Conservation (phyloP, 352 stramenopile species). For the Phytophthora crassamura region DNA sequence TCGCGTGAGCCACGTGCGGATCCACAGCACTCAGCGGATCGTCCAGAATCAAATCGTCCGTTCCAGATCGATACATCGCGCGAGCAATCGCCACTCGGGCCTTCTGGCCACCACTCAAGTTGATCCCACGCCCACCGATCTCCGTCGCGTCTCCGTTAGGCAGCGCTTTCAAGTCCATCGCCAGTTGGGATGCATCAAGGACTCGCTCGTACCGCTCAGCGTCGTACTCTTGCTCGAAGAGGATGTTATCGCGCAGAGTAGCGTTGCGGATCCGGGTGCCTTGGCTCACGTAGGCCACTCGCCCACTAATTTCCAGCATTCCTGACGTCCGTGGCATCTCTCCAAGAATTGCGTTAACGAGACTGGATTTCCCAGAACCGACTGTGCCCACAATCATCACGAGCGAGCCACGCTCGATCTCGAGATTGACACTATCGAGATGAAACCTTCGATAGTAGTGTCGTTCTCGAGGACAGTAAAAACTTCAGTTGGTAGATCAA, state of each 20-base stretch:
- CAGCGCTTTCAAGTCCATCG: slow-evolving; percentile 47
- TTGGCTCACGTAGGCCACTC: slow-evolving; percentile 87
- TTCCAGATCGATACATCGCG: slow-evolving; percentile 87
- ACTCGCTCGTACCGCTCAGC: slow-evolving; percentile 42
- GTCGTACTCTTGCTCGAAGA: slow-evolving; percentile 68
- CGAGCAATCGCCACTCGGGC: slow-evolving; percentile 88
- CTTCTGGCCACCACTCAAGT: slow-evolving; percentile 69
- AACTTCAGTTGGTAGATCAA: no score
- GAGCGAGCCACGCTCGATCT: slow-evolving; percentile 60
- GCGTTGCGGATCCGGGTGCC: slow-evolving; percentile 93
- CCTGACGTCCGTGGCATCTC: slow-evolving; percentile 48
- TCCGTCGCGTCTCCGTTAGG: slow-evolving; percentile 63
- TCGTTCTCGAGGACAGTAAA: no score
- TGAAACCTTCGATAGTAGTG: slow-evolving; percentile 35
- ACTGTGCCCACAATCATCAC: slow-evolving; percentile 65
- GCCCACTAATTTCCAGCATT: slow-evolving; percentile 31
- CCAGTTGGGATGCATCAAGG: slow-evolving; percentile 45
- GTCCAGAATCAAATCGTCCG: slow-evolving; percentile 95
- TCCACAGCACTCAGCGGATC: slow-evolving; percentile 96
- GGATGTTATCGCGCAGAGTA: slow-evolving; percentile 92
- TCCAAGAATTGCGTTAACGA: slow-evolving; percentile 57
- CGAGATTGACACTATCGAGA: slow-evolving; percentile 51
- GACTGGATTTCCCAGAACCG: slow-evolving; percentile 60
- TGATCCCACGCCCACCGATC: slow-evolving; percentile 69
- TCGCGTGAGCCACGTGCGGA: slow-evolving; percentile 92